Evolutionary conservation across 164 flowering plant genomes (phyloP).

Genomic region (Chimonanthus praecox): DNA sequence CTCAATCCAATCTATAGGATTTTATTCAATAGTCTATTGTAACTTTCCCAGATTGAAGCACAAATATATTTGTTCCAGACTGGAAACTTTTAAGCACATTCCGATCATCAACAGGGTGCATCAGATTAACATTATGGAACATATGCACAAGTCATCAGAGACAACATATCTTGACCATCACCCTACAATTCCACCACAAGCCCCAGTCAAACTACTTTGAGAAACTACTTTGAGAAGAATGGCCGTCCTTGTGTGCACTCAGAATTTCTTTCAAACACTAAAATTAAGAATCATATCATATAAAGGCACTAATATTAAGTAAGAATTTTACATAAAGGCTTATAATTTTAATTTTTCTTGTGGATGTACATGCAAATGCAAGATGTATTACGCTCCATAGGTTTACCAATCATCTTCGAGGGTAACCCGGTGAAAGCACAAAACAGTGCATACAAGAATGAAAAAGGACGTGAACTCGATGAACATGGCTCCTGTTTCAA

Average conservation of each 20-base stretch:
- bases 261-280: background rate
- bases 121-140: background rate
- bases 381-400: background rate
- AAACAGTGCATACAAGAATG: conserved; percentile 84
- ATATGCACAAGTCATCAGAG: background rate
- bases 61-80: background rate
- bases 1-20: background rate
- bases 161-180: background rate
- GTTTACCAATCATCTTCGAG: conserved; percentile 92
- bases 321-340: background rate
- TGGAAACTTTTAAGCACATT: background rate
- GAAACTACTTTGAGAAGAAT: background rate
- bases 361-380: background rate
- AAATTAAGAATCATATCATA: too few relatives aligned
- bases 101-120: background rate
- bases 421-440: conserved; percentile 88
- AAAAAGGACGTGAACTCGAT: conserved; percentile 85
- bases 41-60: too few relatives aligned
- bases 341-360: background rate
- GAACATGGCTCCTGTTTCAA: conserved; percentile 84
- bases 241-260: background rate
- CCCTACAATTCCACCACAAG: background rate
- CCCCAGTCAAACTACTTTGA: background rate
- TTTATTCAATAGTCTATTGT: too few relatives aligned
- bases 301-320: background rate